These are phyloP conservation scores for Populus deltoides DNA, from an alignment of 345 rosid species.

Conservation along the genomic window DNA sequence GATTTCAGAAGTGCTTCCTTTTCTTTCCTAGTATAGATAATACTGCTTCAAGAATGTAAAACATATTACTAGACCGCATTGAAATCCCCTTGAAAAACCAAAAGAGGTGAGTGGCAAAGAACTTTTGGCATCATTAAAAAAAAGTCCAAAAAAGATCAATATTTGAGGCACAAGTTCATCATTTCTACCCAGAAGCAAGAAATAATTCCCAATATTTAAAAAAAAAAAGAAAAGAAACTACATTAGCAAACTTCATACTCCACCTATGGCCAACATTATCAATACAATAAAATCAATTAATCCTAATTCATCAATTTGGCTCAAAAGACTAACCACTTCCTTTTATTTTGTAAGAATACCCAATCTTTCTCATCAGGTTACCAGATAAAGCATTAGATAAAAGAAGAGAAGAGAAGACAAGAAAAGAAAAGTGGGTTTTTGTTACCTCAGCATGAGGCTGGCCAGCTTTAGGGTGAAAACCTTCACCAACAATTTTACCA, in stretches of 20 bases:
- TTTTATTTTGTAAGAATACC: too few species aligned
- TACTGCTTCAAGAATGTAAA: background rate
- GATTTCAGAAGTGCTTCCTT: background rate
- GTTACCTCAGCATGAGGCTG: conserved; percentile 97
- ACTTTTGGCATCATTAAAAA: background rate
- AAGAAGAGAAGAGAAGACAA: background rate
- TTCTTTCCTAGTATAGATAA: background rate
- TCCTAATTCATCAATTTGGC: background rate
- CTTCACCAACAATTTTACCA: conserved; percentile 81
- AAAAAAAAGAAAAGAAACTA: background rate
- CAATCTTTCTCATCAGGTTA: background rate
- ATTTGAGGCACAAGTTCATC: background rate
- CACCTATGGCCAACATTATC: background rate
- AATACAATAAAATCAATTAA: background rate
- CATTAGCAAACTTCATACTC: background rate
- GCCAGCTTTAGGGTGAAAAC: conserved; percentile 96
- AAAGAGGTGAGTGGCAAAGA: background rate
- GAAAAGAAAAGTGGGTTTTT: background rate
- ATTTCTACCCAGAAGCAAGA: background rate
- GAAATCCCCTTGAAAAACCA: background rate
- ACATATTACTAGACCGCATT: background rate
- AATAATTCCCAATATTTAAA: background rate
- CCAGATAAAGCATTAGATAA: background rate
- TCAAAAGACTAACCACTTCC: background rate
- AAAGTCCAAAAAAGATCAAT: background rate